Conservation (phyloP, 2,329 filamentous ascomycete genomes). For the Trematosphaeria pertusa region DNA sequence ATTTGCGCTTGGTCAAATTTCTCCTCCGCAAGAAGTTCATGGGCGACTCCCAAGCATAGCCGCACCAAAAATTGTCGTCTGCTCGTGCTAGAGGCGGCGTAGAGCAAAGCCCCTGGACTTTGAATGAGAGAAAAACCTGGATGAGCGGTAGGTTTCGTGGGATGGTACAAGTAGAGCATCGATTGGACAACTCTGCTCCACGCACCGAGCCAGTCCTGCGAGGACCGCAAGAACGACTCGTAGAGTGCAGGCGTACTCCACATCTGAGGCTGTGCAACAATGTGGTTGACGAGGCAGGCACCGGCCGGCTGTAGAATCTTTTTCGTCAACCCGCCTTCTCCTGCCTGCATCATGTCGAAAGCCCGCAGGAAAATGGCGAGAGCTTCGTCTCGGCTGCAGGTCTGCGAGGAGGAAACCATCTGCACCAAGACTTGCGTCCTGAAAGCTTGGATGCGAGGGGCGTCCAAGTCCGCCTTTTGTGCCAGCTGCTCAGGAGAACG, state of each 20-base stretch:
- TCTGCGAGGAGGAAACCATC: slow-evolving; percentile 27
- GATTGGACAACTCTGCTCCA: slow-evolving; percentile 32
- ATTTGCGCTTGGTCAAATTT: slow-evolving; percentile 35
- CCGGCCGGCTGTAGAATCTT: slow-evolving; percentile 30
- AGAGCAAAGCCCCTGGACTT: slow-evolving; percentile 25
- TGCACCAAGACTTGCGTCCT: slow-evolving; percentile 28
- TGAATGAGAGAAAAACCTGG: slow-evolving; percentile 35
- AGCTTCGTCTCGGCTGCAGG: slow-evolving; percentile 22
- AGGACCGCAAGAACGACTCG: slow-evolving; percentile 30
- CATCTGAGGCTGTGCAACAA: slow-evolving; percentile 20
- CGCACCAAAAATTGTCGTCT: slow-evolving; percentile 35
- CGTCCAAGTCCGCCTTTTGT: slow-evolving; percentile 24
- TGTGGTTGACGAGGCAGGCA: slow-evolving; percentile 30
- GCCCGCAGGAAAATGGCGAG: slow-evolving; percentile 34
- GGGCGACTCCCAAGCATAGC: slow-evolving; percentile 39
- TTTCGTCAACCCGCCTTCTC: slow-evolving; percentile 10
- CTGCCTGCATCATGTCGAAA: slow-evolving; percentile 13
- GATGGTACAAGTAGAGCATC: slow-evolving; percentile 41
- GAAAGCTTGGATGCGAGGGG: slow-evolving; percentile 22
- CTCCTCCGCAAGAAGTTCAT: slow-evolving; percentile 36
- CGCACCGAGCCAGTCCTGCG: slow-evolving; percentile 27
- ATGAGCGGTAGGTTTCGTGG: slow-evolving; percentile 22
- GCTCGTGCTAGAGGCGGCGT: slow-evolving; percentile 14
- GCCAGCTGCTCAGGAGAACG: slow-evolving; percentile 22
- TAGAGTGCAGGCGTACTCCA: slow-evolving; percentile 24